Evolutionary conservation across 2,329 filamentous ascomycete species (phyloP), one percentile per base, ranked within the genome.

Genomic region (Dothiorella sarmentorum): DNA sequence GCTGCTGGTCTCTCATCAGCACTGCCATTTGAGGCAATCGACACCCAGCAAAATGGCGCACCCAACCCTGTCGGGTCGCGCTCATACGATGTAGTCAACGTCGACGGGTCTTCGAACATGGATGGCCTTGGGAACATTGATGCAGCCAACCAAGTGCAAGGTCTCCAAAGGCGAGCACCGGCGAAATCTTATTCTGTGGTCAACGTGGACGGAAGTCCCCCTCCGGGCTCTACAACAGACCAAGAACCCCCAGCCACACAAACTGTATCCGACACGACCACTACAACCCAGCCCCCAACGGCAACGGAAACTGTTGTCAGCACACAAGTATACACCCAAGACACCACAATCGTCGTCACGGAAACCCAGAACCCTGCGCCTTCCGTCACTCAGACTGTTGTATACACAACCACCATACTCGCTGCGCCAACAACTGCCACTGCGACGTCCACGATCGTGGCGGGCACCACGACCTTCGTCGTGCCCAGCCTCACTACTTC

Each of bases 151-250:
- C 61, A 51, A 27, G 42, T 4, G 61, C 62, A 37, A 59, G 60
- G 26, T 61, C 57, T 26, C 22, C 17, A 38, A 65, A 15, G 20
- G 68, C 27, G 63, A 59, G 26, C 63, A 24, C 68, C 69, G 11
- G 63, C 65, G 29, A 73, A 70, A 59, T 69, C 67, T 29, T 75
- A 74, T 57, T 66, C 69, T 3, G 65, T 75, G n/a, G 69, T 75
- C 62, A 75, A 75, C 53, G 72, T 74, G 20, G 72, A 73, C 42
- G 72, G 72, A 27, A 72, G 71, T 22, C 64, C 68, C 11, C 62
- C 67, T 4, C 66, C 66, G 18, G 35, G 64, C 47, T 27, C 57
- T 10, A 44, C 26, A 6, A 11, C 55, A 6, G 40, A 52, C 26
- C 33, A 43, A 24, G n/a, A 31, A 11, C 17, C 49, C 2, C 29